Base-by-base conservation (phyloP, 192 early-diverging fungal species). In the Globomyces pollinis-pini region DNA sequence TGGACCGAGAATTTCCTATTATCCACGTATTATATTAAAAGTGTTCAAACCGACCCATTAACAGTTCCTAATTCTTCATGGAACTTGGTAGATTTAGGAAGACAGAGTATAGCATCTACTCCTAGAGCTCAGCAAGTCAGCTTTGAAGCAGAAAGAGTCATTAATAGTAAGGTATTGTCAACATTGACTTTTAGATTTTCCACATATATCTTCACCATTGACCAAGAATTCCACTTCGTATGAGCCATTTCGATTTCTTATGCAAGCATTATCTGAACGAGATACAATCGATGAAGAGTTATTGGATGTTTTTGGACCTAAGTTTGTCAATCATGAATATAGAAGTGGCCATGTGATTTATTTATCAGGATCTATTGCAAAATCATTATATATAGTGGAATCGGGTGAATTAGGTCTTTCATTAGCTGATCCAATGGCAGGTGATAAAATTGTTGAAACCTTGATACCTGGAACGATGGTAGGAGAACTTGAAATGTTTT, bases 1-100 rank as follows among this genome's bases (percentile, higher is more conserved):
- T 94, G 86, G 80, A 94, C 91, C 60, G 95, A 98, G 67, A 98
- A 98, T 67, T 73, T 80, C 30, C 57, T 98, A 11, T 72, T 98
- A 45, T 73, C 80, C 59, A 85, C 77, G 36, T 93, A 88, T 64
- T 92, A 69, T 54, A 50, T 31, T 12, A 59, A 59, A 44, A 61
- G 38, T 50, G 60, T 72, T 9, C 57, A 63, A 23, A 65, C 43
- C 16, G 51, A 62, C 16, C 64, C 28, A 34, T 65, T 54, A 15
- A 50, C 58, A 34, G 39, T 42, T 16, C 45, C 18, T 35, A 36
- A 28, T 23, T 41, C 32, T 16, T 33, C 61, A 4, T 21, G 12
- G 36, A 30, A 42, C 23, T 20, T 29, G 32, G 18, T 23, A 0
- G 26, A 33, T 11, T 21, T 53, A 9, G 31, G 13, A 35, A 21